phyloP scores from a whole-genome alignment of 768 basidiomycete species.

The Fomitopsis pulvina region DNA sequence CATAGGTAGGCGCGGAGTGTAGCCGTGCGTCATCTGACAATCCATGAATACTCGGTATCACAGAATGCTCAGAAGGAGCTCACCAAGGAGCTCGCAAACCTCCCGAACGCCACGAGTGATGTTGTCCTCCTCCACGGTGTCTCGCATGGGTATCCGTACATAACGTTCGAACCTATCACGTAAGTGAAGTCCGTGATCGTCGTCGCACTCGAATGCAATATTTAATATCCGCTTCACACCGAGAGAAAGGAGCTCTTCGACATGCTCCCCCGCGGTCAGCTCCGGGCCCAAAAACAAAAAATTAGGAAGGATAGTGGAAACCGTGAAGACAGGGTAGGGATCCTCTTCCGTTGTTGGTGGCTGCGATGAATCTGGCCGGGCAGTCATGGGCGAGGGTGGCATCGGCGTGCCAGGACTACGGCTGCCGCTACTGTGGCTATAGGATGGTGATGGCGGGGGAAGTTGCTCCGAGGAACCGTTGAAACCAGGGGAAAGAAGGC shows the following conservation, averaged over 20 bases:
- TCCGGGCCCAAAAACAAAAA: slow-evolving; percentile 94
- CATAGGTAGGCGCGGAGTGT: slow-evolving; percentile 85
- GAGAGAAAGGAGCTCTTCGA: slow-evolving; percentile 60
- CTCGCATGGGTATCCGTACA: slow-evolving; percentile 84
- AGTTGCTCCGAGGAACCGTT: slow-evolving; percentile 24
- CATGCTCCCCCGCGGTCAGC: slow-evolving; percentile 65
- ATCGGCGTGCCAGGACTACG: slow-evolving; percentile 29
- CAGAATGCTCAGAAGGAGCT: neutral
- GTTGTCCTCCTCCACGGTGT: slow-evolving; percentile 92
- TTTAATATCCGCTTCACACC: slow-evolving; percentile 89
- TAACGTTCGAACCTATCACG: slow-evolving; percentile 77
- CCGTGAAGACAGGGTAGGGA: slow-evolving; percentile 59
- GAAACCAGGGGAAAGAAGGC: slow-evolving; percentile 27
- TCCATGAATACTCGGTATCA: neutral
- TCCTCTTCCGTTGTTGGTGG: slow-evolving; percentile 51
- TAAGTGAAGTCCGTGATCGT: slow-evolving; percentile 68
- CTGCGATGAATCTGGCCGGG: slow-evolving; percentile 52
- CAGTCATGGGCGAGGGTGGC: slow-evolving; percentile 58
- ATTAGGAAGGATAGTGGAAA: slow-evolving; percentile 86
- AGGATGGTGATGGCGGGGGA: slow-evolving; percentile 26
- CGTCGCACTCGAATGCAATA: slow-evolving; percentile 85
- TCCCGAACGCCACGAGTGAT: slow-evolving; percentile 76
- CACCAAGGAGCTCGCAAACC: slow-evolving; percentile 84
- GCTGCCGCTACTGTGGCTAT: slow-evolving; percentile 20
- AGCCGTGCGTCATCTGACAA: slow-evolving; percentile 80